Evolutionary conservation across 345 rosid genomes (phyloP), one percentile per base, ranked within the genome.

Genomic region (Populus euphratica): DNA sequence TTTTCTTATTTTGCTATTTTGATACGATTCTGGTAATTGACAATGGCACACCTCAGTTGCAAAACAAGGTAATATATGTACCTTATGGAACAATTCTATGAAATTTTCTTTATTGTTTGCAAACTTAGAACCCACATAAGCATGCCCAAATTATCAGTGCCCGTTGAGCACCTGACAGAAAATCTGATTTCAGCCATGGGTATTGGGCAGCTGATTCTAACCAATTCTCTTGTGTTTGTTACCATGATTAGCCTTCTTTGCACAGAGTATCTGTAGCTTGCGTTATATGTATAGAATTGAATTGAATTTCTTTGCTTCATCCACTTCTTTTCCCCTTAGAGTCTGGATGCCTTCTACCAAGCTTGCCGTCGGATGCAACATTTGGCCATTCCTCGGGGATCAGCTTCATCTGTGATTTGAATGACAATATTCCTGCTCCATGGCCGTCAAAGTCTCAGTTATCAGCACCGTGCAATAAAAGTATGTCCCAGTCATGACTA

Each of bases 341-440:
- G 67, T 88, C 97, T 38, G 99, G 99, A 77, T 96, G 99, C 83
- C 92, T 96, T 65, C 88, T 96, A 73, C 97, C 98, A 62, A 96
- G 99, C 91, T 81, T 91, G 87, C 99, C 99, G 20, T 96, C 98
- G 0, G 98, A 96, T 86, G 99, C 99, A 61, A 96, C 96, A 62
- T 84, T 86, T 68, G 99, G 93, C 83, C 72, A 88, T 78, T 84
- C 73, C 47, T 68, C 97, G 5, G 97, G 98, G 69, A 84, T 96
- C 77, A 91, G 98, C 89, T 96, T 96, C 84, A 91, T 93, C 20
- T 96, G 99, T 77, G 99, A 96, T 85, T 90, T 96, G 70, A 96
- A 96, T 80, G 99, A 96, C 83, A 92, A 93, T 81, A 93, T 96
- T 85, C 95, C 97, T 0, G 99, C 98, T 69, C 97, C 90, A 5